phyloP scores from a whole-genome alignment of 352 stramenopile genomes.

The Discostella stelligera region DNA sequence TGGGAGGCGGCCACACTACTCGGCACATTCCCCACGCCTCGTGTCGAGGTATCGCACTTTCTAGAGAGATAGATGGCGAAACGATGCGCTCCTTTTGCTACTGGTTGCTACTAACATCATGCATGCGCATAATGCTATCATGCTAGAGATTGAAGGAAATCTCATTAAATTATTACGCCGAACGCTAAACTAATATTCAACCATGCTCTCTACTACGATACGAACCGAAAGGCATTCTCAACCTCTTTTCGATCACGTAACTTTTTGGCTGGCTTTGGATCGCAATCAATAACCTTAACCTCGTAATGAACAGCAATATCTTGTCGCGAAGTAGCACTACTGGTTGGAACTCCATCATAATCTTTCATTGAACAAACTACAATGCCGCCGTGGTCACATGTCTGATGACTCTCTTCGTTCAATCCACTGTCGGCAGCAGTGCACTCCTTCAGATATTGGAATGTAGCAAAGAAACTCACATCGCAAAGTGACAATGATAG shows the following conservation, averaged over 20 bases:
- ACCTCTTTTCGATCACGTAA: constrained; percentile 35
- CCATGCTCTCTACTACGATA: background rate
- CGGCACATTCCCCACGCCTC: constrained; percentile 20
- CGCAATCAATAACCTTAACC: constrained; percentile 66
- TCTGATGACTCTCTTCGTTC: constrained; percentile 23
- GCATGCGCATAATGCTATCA: background rate
- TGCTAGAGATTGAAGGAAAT: background rate
- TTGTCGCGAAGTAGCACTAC: no score
- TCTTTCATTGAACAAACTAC: background rate
- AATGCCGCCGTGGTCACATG: constrained; percentile 12
- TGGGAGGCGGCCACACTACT: constrained; percentile 10
- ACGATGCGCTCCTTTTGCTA: no score
- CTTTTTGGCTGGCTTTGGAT: constrained; percentile 66
- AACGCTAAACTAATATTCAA: background rate
- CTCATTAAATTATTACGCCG: background rate
- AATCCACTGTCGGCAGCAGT: background rate
- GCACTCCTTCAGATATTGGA: constrained; percentile 14
- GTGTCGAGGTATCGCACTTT: constrained; percentile 23
- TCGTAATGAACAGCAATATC: constrained; percentile 40
- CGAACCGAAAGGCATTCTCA: constrained; percentile 32
- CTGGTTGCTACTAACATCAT: no score
- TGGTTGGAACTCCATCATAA: background rate
- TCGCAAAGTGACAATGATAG: constrained; percentile 69
- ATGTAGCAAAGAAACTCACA: constrained; percentile 68
- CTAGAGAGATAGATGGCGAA: background rate